phyloP scores from a whole-genome alignment of 2,329 filamentous ascomycete species.

The Waltergamsia citrina region DNA sequence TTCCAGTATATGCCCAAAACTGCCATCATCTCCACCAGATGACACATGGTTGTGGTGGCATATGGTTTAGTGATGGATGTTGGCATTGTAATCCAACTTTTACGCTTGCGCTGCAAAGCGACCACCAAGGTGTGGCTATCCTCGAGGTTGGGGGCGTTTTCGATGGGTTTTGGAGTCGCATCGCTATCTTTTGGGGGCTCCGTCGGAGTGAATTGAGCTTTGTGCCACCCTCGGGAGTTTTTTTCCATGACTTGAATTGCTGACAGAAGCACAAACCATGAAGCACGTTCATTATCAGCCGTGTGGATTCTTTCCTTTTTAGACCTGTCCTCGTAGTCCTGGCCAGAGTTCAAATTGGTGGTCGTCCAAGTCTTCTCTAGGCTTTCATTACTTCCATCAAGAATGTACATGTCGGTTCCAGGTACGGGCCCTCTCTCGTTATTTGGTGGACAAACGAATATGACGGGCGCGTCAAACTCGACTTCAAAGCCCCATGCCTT shows the following conservation, averaged over 20 bases:
- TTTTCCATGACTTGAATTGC: conserved; percentile 40
- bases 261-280: conserved; percentile 42
- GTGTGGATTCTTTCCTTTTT: conserved; percentile 34
- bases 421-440: conserved; percentile 27
- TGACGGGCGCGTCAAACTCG: conserved; percentile 37
- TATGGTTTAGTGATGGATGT: conserved; percentile 35
- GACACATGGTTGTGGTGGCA: conserved; percentile 45
- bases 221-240: conserved; percentile 37
- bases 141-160: conserved; percentile 13
- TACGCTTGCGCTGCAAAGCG: conserved; percentile 35
- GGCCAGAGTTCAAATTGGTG: conserved; percentile 16
- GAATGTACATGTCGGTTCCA: conserved; percentile 20
- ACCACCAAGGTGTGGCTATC: conserved; percentile 30
- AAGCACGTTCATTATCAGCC: conserved; percentile 45
- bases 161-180: conserved; percentile 8
- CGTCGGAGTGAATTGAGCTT: conserved; percentile 15
- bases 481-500: conserved; percentile 40
- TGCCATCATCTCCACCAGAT: conserved; percentile 43
- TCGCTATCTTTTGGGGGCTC: conserved; percentile 7
- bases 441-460: conserved; percentile 34
- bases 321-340: conserved; percentile 10
- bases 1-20: conserved; percentile 50
- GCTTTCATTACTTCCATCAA: conserved; percentile 28
- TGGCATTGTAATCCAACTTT: conserved; percentile 44
- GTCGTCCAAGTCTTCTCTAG: conserved; percentile 21